Conservation (phyloP, 345 rosid species). For the Brassica rapa region DNA sequence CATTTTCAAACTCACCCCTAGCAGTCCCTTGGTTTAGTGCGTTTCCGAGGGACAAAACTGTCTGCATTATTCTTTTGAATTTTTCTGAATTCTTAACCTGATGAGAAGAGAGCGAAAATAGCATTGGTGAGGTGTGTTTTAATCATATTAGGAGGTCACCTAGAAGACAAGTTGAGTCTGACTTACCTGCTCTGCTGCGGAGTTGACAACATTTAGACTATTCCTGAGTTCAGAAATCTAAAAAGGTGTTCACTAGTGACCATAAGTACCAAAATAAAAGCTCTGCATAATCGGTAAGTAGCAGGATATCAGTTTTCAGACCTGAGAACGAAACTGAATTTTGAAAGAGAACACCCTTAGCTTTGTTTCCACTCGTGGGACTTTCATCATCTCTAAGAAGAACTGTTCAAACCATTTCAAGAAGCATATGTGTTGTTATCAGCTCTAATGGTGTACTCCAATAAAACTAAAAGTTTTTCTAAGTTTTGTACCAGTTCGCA, state of each 20-base stretch:
- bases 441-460: conserved; percentile 13
- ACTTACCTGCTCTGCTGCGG: conserved; percentile 81
- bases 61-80: conserved; percentile 93
- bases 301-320: conserved; percentile 34
- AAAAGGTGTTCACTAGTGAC: conserved; percentile 8
- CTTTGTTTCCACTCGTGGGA: conserved; percentile 87
- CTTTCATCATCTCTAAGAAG: conserved; percentile 87
- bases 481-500: conserved; percentile 70
- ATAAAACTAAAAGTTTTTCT: conserved; percentile 1
- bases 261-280: conserved; percentile 27
- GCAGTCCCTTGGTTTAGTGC: conserved; percentile 97
- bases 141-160: conserved; percentile 8
- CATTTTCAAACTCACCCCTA: conserved; percentile 65
- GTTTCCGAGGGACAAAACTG: conserved; percentile 87
- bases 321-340: conserved; percentile 85
- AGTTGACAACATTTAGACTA: conserved; percentile 70
- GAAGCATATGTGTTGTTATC: conserved; percentile 24
- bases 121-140: not conserved
- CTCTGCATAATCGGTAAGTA: conserved; percentile 4
- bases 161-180: not conserved
- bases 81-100: conserved; percentile 52
- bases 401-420: conserved; percentile 57
- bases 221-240: conserved; percentile 81
- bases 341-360: conserved; percentile 92
- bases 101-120: conserved; percentile 10